phyloP scores from a whole-genome alignment of 768 basidiomycete species.

The Suillus subalutaceus region DNA sequence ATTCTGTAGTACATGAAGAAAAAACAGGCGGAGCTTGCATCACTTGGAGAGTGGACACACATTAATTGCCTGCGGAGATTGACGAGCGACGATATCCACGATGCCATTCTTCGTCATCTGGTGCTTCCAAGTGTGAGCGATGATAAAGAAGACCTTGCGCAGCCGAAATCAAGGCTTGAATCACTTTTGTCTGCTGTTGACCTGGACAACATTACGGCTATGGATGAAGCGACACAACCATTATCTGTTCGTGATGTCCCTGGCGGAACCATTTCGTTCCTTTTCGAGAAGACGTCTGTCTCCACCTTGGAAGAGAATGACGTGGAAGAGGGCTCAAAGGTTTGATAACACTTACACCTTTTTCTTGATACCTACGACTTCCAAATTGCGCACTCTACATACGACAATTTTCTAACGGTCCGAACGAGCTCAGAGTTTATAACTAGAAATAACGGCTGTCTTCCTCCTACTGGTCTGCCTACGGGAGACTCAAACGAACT shows the following conservation, averaged over 20 bases:
- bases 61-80: slow-evolving; percentile 65
- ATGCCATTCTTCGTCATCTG: slow-evolving; percentile 63
- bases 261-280: slow-evolving; percentile 73
- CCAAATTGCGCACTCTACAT: background rate
- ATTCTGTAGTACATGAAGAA: slow-evolving; percentile 59
- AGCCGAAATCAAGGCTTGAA: slow-evolving; percentile 31
- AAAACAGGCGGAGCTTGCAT: slow-evolving; percentile 68
- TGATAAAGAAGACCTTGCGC: slow-evolving; percentile 16
- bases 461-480: background rate
- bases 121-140: slow-evolving; percentile 22
- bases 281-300: slow-evolving; percentile 65
- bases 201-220: slow-evolving; percentile 45
- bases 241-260: slow-evolving; percentile 50
- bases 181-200: slow-evolving; percentile 48
- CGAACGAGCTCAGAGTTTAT: background rate
- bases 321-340: background rate
- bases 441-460: background rate
- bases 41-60: slow-evolving; percentile 84
- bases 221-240: slow-evolving; percentile 36
- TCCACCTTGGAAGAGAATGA: slow-evolving; percentile 19
- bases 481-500: background rate
- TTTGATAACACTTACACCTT: background rate
- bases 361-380: slow-evolving; percentile 3
- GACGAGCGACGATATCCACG: slow-evolving; percentile 56
- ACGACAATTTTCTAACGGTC: background rate